Evolutionary conservation across 1,284 basidiomycete genomes (phyloP).

Genomic region (Ganoderma multipileum): DNA sequence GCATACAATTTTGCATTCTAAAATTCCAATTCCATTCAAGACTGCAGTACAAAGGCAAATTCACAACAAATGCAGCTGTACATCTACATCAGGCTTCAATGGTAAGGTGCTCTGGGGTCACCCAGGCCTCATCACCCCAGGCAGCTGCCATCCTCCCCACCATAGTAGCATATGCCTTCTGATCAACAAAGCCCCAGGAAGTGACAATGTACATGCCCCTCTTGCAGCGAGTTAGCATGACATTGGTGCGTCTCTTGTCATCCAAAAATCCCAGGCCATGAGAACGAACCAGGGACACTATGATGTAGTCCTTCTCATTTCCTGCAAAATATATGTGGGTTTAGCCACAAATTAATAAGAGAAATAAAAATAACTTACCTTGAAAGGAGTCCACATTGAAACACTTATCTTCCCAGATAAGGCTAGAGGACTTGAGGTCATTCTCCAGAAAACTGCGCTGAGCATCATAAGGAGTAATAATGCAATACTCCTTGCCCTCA

Average conservation of each 20-base stretch:
- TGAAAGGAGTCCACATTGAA: constrained; percentile 61
- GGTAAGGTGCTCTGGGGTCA: not conserved
- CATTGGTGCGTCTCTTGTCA: constrained; percentile 63
- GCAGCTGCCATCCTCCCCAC: constrained; percentile 53
- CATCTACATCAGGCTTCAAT: constrained; percentile 19
- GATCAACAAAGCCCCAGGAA: constrained; percentile 59
- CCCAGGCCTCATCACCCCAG: constrained; percentile 35
- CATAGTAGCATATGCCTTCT: constrained; percentile 51
- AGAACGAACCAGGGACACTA: constrained; percentile 66
- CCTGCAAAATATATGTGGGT: constrained; percentile 33
- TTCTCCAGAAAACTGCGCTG: constrained; percentile 53
- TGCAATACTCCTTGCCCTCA: constrained; percentile 44
- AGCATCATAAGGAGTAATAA: constrained; percentile 65
- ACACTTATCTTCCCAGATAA: constrained; percentile 50
- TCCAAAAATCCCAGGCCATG: constrained; percentile 53
- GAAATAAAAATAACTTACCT: constrained; percentile 37
- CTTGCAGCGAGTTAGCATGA: constrained; percentile 74
- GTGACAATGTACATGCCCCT: constrained; percentile 72
- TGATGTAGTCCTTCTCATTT: constrained; percentile 58
- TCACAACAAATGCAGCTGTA: not conserved
- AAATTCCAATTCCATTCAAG: not conserved
- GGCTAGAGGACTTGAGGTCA: constrained; percentile 43
- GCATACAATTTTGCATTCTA: not conserved
- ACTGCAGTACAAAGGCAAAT: not conserved
- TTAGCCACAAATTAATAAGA: constrained; percentile 14